Evolutionary conservation across 1,284 basidiomycete species (phyloP), one percentile per base, ranked within the genome.

Genomic region (Apiotrichum brassicae): DNA sequence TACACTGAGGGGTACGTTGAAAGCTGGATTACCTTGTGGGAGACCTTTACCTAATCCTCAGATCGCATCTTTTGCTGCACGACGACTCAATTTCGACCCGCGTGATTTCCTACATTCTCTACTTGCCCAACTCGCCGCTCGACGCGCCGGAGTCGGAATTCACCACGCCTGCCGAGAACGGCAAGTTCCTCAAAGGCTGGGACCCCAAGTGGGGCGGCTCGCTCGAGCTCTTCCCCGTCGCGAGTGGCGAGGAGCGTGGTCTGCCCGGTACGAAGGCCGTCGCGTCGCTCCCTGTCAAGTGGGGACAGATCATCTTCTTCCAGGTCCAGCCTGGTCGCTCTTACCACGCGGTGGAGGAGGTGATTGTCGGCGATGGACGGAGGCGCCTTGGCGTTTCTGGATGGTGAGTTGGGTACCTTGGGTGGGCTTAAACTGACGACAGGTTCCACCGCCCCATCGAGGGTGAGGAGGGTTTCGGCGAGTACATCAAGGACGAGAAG

Each of bases 231-330:
- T 98, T 97, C 73, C 90, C 88, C 16, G 75, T 71, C 26, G 65
- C 67, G 48, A 68, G 65, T 45, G 69, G 69, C 13, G 70, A 72
- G 25, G 68, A 70, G 44, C 66, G 70, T 25, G 71, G 71, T 7
- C 58, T 69, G 16, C 71, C 70, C 2, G 66, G 59, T 2, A 59
- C 63, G 6, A 74, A 70, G 59, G 51, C 65, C 18, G 51, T 54
- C 22, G 51, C 54, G n/a, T 64, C 65, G 50, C 62, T 70, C 9
- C 64, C 66, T 32, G 70, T 68, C 13, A 84, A 84, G 60, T 97
- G 93, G 91, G 95, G 97, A 65, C 93, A 97, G 61, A 93, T 97
- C 65, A 82, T 95, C 35, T 91, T 97, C 73, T 98, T 98, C 71
- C 86, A 85, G 75, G 91, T 76, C 33, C 77, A 80, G 60, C 80